These are phyloP conservation scores for Acanthamoeba lenticulata DNA, from an alignment of 208 protist genomes.

Conservation along the genomic window DNA sequence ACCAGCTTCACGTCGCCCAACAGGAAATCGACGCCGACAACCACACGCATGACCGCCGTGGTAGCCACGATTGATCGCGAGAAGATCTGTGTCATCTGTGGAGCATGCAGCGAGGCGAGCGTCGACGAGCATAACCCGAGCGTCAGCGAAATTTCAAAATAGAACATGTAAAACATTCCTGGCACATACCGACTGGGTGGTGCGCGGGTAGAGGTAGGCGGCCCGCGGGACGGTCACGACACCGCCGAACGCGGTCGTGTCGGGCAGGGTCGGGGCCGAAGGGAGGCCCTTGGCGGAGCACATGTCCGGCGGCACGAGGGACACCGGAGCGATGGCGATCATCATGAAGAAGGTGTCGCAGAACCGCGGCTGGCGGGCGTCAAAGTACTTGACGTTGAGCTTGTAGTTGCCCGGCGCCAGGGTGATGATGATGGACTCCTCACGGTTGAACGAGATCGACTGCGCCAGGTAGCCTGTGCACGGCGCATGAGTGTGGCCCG, in stretches of 20 bases:
- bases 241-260: neutral
- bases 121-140: neutral
- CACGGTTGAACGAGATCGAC: constrained; percentile 10
- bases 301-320: neutral
- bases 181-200: neutral
- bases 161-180: neutral
- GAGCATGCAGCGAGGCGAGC: too few species aligned
- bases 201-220: neutral
- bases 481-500: neutral
- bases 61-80: neutral
- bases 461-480: constrained; percentile 17
- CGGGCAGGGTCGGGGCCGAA: neutral
- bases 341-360: constrained; percentile 55
- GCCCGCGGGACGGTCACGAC: neutral
- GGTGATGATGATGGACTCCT: constrained; percentile 61
- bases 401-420: neutral
- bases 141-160: too few species aligned
- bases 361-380: neutral
- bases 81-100: too few species aligned
- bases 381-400: constrained; percentile 52
- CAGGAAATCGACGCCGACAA: constrained; percentile 39
- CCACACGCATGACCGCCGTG: neutral
- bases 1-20: constrained; percentile 54
- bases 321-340: constrained; percentile 32
- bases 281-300: neutral